These are phyloP conservation scores for Wickerhamomyces sp. DNA, from an alignment of 1,139 yeast species.

Conservation along the genomic window DNA sequence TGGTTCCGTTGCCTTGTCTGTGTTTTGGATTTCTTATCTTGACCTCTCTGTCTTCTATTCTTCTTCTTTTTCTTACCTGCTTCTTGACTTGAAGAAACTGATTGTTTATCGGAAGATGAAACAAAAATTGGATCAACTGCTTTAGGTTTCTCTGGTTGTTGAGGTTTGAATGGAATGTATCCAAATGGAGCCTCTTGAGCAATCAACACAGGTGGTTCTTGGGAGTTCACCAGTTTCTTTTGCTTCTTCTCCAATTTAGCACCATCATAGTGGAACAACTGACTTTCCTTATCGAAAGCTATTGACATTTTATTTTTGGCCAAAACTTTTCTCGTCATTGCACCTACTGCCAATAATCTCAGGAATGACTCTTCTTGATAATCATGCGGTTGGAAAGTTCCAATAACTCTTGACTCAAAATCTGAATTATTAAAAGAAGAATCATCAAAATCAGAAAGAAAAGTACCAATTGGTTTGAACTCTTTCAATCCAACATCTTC, in stretches of 20 bases:
- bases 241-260: conserved; percentile 3
- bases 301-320: conserved; percentile 30
- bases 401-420: conserved; percentile 25
- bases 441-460: conserved; percentile 59
- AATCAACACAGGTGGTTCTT: too few species aligned
- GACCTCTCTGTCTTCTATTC: not conserved
- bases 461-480: conserved; percentile 47
- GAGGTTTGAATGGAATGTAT: too few species aligned
- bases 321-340: conserved; percentile 27
- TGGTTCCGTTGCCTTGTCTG: too few species aligned
- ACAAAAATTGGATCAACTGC: too few species aligned
- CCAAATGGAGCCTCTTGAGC: too few species aligned
- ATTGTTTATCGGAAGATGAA: too few species aligned
- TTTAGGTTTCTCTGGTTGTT: too few species aligned
- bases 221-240: not conserved
- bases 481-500: conserved; percentile 65
- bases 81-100: too few species aligned
- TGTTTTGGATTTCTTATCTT: too few species aligned
- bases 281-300: conserved; percentile 21
- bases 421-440: conserved; percentile 28
- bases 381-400: conserved; percentile 23
- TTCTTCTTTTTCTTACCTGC: not conserved
- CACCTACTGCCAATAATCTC: conserved; percentile 33
- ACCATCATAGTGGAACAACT: conserved; percentile 16
- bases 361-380: conserved; percentile 28